Percentiles rank a stretch among this genome's conserved stretches.
Conservation (phyloP, 768 basidiomycete species). For the Suillus subluteus region DNA sequence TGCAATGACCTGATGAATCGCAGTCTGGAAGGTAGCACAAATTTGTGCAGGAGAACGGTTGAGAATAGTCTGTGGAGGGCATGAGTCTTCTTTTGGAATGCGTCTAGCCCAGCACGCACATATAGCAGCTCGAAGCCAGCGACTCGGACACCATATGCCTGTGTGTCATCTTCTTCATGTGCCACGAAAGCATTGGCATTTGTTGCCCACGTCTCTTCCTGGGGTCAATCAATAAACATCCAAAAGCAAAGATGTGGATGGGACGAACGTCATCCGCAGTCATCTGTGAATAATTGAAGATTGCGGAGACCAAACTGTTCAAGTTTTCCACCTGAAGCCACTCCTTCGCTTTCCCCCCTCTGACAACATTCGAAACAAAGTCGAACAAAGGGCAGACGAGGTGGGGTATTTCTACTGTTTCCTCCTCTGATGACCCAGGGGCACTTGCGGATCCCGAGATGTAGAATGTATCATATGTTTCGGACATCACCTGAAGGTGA, state of each 20-base stretch:
- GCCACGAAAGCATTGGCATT: slow-evolving; percentile 93
- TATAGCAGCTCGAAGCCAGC: slow-evolving; percentile 84
- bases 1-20: slow-evolving; percentile 56
- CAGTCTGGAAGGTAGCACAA: slow-evolving; percentile 54
- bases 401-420: slow-evolving; percentile 72
- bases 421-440: slow-evolving; percentile 76
- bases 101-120: slow-evolving; percentile 43
- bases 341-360: slow-evolving; percentile 64
- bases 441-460: slow-evolving; percentile 55
- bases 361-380: slow-evolving; percentile 67
- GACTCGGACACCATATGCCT: slow-evolving; percentile 79
- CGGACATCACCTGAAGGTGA: slow-evolving; percentile 62
- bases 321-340: slow-evolving; percentile 65
- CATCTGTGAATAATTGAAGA: slow-evolving; percentile 83
- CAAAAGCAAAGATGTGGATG: slow-evolving; percentile 1
- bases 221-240: slow-evolving; percentile 13
- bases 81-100: slow-evolving; percentile 9
- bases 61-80: slow-evolving; percentile 52
- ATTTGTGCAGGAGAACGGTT: slow-evolving; percentile 57
- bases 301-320: slow-evolving; percentile 49
- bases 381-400: slow-evolving; percentile 82
- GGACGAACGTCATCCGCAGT: slow-evolving; percentile 81
- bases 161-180: slow-evolving; percentile 92
- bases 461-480: slow-evolving; percentile 66
- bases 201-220: slow-evolving; percentile 92